Evolutionary conservation across 2,329 filamentous ascomycete species (phyloP).

Genomic region (Lachnellula hyalina): DNA sequence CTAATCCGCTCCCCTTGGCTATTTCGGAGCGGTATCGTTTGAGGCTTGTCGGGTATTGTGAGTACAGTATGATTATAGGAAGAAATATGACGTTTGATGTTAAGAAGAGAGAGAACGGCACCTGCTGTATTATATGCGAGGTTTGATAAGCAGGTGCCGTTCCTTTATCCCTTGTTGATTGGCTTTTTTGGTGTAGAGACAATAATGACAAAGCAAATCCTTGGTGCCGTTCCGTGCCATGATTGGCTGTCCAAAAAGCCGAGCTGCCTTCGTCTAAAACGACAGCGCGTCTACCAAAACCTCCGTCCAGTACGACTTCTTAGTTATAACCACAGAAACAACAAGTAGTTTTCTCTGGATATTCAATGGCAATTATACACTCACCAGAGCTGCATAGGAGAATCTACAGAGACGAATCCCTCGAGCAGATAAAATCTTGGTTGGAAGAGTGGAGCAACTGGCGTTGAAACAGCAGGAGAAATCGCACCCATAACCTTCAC

Average conservation of each 20-base stretch:
- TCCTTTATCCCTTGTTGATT: neutral
- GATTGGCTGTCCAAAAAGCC: neutral
- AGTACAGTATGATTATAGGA: no score
- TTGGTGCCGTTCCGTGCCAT: neutral
- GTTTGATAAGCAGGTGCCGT: conserved; percentile 5
- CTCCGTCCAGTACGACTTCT: neutral
- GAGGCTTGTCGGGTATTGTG: no score
- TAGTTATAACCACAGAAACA: conserved; percentile 47
- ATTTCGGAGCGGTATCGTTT: neutral
- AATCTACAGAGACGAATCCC: conserved; percentile 32
- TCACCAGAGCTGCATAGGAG: conserved; percentile 1
- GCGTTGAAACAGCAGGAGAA: conserved; percentile 31
- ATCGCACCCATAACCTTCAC: conserved; percentile 6
- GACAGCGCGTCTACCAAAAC: conserved; percentile 29
- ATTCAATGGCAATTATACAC: conserved; percentile 35
- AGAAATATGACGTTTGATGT: neutral
- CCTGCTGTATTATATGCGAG: neutral
- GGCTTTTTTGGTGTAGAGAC: no score
- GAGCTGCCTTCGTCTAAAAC: neutral
- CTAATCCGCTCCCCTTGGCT: neutral
- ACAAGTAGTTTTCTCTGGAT: conserved; percentile 41
- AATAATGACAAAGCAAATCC: neutral
- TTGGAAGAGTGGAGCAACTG: conserved; percentile 29
- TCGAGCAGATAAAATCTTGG: conserved; percentile 22
- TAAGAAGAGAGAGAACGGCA: neutral